Base-by-base conservation (phyloP, 2,329 filamentous ascomycete species). In the Alternaria longipes region DNA sequence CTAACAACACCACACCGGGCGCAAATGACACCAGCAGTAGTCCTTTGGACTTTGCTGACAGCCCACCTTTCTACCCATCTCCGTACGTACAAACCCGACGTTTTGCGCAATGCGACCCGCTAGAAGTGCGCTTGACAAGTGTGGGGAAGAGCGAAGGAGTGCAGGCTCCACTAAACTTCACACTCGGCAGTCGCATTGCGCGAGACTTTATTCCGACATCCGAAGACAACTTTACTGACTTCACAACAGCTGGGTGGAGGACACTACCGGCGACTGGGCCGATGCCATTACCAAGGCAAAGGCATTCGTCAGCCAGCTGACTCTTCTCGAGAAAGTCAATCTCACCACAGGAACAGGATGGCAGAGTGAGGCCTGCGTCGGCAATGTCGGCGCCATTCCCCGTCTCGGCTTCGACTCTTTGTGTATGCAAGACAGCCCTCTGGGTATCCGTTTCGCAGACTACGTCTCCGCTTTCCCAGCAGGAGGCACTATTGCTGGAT, bases 261-360 rank as follows among this genome's bases (percentile, higher is more conserved):
- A 91, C 18, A 78, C 86, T 5, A 78, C 86, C 6, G 91, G 91
- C 14, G 75, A 74, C 45, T 97, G 93, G 93, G 84, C 86, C 55
- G 86, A 88, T 7, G 92, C 93, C 40, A 94, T 97, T 69, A 81
- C 80, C 20, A 89, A 91, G 78, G 94, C 94, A 1, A 88, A 87
- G 68, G 87, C 84, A 3, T 94, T 97, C 72, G 93, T 97, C 46
- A 90, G 90, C 9, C 89, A 93, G 75, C 81, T 97, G 80, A 97
- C 93, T 0, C 84, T 97, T 36, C 75, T 89, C 11, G 94, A 97
- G 79, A 97, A 97, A 82, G 93, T 98, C 79, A 98, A 98, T 78
- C 78, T 99, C 66, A 98, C 94, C 3, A 97, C 94, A 0, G 94
- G 94, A 78, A 87, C 91, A 65, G 93, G 93, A 87, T 94, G 81